These are phyloP conservation scores for Immersiella caudata DNA, from an alignment of 495 filamentous ascomycete genomes.

Conservation along the genomic window DNA sequence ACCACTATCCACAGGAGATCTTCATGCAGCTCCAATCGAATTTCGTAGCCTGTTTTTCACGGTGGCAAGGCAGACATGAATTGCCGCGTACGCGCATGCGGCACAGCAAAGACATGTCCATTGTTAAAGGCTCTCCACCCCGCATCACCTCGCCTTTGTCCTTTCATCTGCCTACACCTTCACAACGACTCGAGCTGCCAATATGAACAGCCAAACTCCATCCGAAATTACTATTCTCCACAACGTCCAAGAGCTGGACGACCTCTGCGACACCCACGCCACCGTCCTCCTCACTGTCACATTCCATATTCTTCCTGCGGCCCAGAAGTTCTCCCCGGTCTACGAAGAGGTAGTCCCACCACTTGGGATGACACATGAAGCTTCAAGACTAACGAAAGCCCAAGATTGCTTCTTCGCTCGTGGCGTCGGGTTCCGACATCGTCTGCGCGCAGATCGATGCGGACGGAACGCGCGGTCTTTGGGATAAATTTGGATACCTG, in stretches of 20 bases:
- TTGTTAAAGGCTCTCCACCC: no score
- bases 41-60: no score
- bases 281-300: conserved; percentile 1
- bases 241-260: neutral
- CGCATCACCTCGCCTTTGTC: no score
- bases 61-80: no score
- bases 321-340: neutral
- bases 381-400: neutral
- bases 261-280: neutral
- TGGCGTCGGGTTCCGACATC: neutral
- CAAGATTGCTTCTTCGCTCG: neutral
- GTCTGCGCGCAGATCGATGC: neutral
- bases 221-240: neutral
- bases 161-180: no score
- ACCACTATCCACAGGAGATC: no score
- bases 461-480: neutral
- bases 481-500: neutral
- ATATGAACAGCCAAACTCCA: no score
- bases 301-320: neutral
- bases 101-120: no score
- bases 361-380: neutral
- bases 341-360: conserved; percentile 1
- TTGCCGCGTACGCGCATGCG: no score
- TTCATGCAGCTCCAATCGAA: no score
- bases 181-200: no score